A percentile compares a stretch with the other conserved stretches of the same genome.
Conservation (phyloP, 768 basidiomycete genomes). For the Candolleomyces eurysporus region DNA sequence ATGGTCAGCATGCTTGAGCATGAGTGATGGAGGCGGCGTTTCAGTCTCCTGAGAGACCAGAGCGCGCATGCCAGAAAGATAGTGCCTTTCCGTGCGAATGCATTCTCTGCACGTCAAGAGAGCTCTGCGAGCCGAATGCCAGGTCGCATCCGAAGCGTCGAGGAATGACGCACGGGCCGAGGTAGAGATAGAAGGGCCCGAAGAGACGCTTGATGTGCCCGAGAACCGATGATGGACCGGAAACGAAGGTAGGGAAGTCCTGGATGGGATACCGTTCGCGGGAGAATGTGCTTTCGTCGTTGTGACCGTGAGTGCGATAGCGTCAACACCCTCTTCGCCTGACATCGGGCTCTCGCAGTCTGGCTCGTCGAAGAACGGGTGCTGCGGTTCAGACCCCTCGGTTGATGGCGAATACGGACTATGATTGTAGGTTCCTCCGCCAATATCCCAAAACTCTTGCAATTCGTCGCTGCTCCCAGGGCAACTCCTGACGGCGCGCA, state of each 20-base stretch:
- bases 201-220: not conserved
- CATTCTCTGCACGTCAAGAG: slow-evolving; percentile 40
- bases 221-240: not conserved
- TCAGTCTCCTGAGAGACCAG: slow-evolving; percentile 37
- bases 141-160: slow-evolving; percentile 20
- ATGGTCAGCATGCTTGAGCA: slow-evolving; percentile 49
- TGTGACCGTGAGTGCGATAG: not conserved
- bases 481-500: slow-evolving; percentile 23
- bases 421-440: not conserved
- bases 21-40: slow-evolving; percentile 47
- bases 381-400: not conserved
- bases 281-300: not conserved
- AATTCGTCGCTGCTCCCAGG: slow-evolving; percentile 15
- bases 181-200: not conserved
- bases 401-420: not conserved
- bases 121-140: slow-evolving; percentile 37
- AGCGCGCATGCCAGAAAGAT: slow-evolving; percentile 32
- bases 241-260: not conserved
- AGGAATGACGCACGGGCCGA: not conserved
- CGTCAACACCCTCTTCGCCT: not conserved
- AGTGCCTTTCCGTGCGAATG: slow-evolving; percentile 42
- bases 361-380: not conserved
- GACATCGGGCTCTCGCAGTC: not conserved
- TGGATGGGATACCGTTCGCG: not conserved
- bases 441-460: slow-evolving; percentile 20